Conservation (phyloP, 306 rosid genomes). For the Cucumis sativus region DNA sequence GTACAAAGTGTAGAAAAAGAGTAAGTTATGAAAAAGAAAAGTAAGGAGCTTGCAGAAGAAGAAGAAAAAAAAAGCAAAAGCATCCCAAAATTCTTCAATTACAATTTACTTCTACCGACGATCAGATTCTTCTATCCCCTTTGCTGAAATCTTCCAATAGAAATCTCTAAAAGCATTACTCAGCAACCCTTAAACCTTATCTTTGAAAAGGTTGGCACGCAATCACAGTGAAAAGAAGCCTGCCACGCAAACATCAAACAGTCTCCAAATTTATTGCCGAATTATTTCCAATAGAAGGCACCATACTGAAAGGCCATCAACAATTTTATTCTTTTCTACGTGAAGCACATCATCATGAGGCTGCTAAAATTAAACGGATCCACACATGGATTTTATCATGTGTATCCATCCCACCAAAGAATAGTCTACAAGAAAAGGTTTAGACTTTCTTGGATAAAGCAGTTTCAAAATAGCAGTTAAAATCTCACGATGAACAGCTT, state of each 20-base stretch:
- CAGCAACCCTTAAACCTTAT: neutral
- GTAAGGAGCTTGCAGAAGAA: neutral
- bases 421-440: neutral
- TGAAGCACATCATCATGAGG: neutral
- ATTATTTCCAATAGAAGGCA: neutral
- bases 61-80: constrained; percentile 1
- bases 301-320: neutral
- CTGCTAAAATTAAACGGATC: neutral
- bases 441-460: neutral
- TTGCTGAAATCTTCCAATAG: neutral
- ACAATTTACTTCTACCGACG: neutral
- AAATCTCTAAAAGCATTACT: neutral
- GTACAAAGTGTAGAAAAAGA: neutral
- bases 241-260: neutral
- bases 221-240: neutral
- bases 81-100: neutral
- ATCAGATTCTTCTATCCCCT: neutral
- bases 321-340: neutral
- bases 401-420: neutral
- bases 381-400: neutral
- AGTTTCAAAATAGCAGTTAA: neutral
- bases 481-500: neutral
- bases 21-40: neutral
- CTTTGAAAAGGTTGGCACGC: neutral
- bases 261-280: neutral